A percentile compares a stretch with the other conserved stretches of the same genome.
These are phyloP conservation scores for Rubia peregrina DNA, from an alignment of 305 asterid species.

Conservation along the genomic window DNA sequence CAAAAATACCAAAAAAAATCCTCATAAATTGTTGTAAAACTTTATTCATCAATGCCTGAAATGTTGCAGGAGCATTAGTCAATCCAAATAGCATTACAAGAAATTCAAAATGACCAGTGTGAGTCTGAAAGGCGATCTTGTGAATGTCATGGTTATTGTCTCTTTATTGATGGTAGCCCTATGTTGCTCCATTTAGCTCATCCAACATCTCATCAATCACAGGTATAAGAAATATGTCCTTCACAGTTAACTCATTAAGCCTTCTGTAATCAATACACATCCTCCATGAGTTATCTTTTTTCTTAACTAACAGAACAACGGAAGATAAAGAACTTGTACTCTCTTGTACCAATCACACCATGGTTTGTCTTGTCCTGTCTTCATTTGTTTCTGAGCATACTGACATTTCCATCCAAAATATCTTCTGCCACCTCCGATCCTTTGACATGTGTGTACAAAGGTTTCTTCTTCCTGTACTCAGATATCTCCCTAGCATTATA, in stretches of 20 bases:
- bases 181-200: background rate
- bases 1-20: too few species aligned
- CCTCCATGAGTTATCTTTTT: background rate
- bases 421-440: too few species aligned
- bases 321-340: background rate
- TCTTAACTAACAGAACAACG: background rate
- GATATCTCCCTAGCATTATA: too few species aligned
- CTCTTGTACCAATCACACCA: too few species aligned
- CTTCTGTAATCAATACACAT: background rate
- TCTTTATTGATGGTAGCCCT: background rate
- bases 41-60: background rate
- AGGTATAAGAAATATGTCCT: background rate
- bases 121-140: background rate
- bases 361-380: too few species aligned
- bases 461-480: too few species aligned
- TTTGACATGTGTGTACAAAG: too few species aligned
- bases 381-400: too few species aligned
- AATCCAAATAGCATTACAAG: background rate
- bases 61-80: background rate
- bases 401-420: too few species aligned
- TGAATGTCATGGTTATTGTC: background rate
- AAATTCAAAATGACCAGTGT: background rate
- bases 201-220: background rate
- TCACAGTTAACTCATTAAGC: too few species aligned
- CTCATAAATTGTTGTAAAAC: too few species aligned